These are phyloP conservation scores for Fusarium denticulatum DNA, from an alignment of 2,329 filamentous ascomycete species.

Conservation along the genomic window DNA sequence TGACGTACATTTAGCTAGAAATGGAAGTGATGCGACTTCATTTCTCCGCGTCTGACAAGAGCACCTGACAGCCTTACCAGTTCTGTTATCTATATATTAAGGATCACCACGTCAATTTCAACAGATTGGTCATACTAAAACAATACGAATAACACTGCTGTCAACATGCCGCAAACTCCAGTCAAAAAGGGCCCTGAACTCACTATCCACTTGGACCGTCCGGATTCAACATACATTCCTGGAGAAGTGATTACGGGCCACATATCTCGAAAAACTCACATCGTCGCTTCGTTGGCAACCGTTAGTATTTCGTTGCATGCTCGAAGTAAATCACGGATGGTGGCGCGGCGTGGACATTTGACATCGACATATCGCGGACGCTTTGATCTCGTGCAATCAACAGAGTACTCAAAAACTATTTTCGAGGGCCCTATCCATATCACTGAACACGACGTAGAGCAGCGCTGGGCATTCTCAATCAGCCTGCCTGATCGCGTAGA, in stretches of 20 bases:
- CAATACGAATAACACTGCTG: fast-evolving
- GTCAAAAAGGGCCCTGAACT: not conserved
- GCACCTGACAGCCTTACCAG: not conserved
- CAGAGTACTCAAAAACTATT: not conserved
- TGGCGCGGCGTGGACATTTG: not conserved
- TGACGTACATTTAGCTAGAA: not conserved
- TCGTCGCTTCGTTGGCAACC: not conserved
- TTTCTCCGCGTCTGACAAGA: not conserved
- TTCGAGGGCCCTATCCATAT: not conserved
- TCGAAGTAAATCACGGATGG: not conserved
- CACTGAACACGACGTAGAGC: not conserved
- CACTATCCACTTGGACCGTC: not conserved
- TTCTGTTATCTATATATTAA: no score
- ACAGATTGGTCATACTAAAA: not conserved
- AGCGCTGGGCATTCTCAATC: not conserved
- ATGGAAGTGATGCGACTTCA: not conserved
- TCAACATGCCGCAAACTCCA: not conserved
- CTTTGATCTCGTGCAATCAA: not conserved
- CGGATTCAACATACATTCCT: not conserved
- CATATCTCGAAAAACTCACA: not conserved
- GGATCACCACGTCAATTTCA: fast-evolving
- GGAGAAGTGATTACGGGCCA: not conserved
- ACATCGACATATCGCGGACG: not conserved
- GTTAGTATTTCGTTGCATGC: not conserved
- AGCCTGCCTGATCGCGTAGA: fast-evolving